Evolutionary conservation across 306 rosid species (phyloP).

Genomic region (Rubus idaeus): DNA sequence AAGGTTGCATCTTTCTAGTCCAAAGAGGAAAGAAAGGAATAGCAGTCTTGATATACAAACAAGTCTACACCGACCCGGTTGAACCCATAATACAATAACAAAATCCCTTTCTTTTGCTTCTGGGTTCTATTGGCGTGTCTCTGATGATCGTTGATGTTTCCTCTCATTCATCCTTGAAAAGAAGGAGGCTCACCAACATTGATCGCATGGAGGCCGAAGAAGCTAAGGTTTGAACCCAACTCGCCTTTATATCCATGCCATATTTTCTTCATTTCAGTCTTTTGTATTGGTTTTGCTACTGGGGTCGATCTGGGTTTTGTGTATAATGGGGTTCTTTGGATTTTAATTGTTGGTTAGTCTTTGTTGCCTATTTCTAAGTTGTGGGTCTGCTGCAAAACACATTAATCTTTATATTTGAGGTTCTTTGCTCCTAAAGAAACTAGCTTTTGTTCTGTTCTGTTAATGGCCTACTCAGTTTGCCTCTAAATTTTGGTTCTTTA

Average conservation of each 20-base stretch:
- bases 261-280: slow-evolving; percentile 2
- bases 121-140: slow-evolving; percentile 1
- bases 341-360: slow-evolving; percentile 9
- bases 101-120: neutral
- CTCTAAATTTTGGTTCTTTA: neutral
- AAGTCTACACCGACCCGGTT: neutral
- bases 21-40: neutral
- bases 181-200: slow-evolving; percentile 50
- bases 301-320: slow-evolving; percentile 41
- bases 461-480: neutral
- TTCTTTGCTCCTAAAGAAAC: neutral
- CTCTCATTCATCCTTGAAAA: slow-evolving; percentile 38
- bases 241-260: neutral
- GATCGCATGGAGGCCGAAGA: slow-evolving; percentile 57
- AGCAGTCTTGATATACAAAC: neutral
- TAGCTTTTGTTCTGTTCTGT: neutral
- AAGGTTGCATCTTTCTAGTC: neutral
- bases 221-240: slow-evolving; percentile 41
- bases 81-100: neutral
- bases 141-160: slow-evolving; percentile 58
- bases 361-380: neutral
- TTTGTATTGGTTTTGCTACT: slow-evolving; percentile 15
- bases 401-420: neutral
- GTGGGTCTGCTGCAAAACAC: slow-evolving; percentile 15
- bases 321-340: neutral